A percentile compares a stretch with the other conserved stretches of the same genome.
Evolutionary conservation across 768 basidiomycete genomes (phyloP).

Genomic region (Pleurotus djamor): DNA sequence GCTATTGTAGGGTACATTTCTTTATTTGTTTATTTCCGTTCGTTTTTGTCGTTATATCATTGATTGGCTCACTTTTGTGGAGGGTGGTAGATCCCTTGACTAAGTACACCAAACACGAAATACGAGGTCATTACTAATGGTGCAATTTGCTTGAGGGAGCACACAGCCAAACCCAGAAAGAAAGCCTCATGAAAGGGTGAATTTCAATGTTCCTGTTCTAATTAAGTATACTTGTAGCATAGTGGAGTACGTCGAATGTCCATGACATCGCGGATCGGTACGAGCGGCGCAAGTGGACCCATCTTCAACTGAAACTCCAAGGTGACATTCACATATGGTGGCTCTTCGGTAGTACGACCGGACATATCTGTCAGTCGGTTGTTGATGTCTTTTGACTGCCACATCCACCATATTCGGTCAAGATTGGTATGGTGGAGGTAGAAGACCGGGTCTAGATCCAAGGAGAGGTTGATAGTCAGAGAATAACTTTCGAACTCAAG

Average conservation of each 20-base stretch:
- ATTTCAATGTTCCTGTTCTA: no score
- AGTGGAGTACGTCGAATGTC: constrained; percentile 13
- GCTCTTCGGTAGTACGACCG: constrained; percentile 19
- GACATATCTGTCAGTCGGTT: constrained; percentile 19
- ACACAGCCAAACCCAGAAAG: no score
- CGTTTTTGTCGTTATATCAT: no score
- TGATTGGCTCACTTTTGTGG: no score
- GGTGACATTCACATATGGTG: constrained; percentile 16
- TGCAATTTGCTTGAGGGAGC: no score
- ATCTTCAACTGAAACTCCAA: constrained; percentile 17
- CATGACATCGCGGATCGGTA: constrained; percentile 21
- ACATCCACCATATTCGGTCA: constrained; percentile 1
- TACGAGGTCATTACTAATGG: no score
- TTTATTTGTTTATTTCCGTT: no score
- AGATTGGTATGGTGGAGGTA: constrained; percentile 5
- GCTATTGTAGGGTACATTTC: no score
- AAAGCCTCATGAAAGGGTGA: no score
- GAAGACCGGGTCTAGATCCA: not conserved
- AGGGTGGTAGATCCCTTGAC: no score
- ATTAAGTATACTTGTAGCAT: constrained; percentile 18
- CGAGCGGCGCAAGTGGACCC: constrained; percentile 15
- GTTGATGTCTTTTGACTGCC: constrained; percentile 6
- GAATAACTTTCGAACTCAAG: not conserved
- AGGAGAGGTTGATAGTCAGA: not conserved
- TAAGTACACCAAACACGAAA: no score